These are phyloP conservation scores for Eucalyptus globulus DNA, from an alignment of 345 rosid species.

Conservation along the genomic window DNA sequence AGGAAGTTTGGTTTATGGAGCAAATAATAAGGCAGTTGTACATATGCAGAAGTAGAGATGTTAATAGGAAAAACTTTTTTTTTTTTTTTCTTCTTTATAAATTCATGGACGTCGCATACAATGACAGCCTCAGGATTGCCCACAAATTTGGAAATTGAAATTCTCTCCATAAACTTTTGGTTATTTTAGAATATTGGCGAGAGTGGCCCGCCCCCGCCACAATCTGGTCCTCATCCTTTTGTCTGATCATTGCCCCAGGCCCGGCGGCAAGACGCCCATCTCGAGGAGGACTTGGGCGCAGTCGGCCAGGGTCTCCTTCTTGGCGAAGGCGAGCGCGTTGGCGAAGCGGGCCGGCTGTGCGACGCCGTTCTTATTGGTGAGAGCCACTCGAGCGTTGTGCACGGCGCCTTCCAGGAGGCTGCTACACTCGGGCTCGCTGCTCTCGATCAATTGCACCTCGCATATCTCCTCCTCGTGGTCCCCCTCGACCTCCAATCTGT, in stretches of 20 bases:
- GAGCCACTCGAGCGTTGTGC: neutral
- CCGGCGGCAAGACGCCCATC: conserved; percentile 1
- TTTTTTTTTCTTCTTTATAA: neutral
- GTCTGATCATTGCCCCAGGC: neutral
- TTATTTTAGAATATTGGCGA: neutral
- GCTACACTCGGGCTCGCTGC: conserved; percentile 1
- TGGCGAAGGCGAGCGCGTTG: neutral
- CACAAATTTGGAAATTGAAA: neutral
- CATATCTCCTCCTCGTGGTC: conserved; percentile 12
- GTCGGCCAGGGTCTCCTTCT: neutral
- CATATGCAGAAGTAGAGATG: neutral
- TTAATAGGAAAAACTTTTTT: neutral
- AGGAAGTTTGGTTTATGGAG: neutral
- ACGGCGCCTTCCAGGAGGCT: neutral
- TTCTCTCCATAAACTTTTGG: neutral
- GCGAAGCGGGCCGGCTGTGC: neutral
- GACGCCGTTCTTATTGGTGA: conserved; percentile 2
- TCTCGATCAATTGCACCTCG: neutral
- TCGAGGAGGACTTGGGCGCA: neutral
- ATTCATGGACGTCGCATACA: neutral
- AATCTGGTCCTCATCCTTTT: neutral
- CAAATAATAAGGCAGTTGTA: neutral
- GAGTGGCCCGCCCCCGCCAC: neutral
- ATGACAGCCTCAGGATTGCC: neutral
- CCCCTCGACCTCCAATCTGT: neutral